Evolutionary conservation across 2,329 filamentous ascomycete species (phyloP), one percentile per base, ranked within the genome.

Genomic region (Ophiostoma tasmaniense): DNA sequence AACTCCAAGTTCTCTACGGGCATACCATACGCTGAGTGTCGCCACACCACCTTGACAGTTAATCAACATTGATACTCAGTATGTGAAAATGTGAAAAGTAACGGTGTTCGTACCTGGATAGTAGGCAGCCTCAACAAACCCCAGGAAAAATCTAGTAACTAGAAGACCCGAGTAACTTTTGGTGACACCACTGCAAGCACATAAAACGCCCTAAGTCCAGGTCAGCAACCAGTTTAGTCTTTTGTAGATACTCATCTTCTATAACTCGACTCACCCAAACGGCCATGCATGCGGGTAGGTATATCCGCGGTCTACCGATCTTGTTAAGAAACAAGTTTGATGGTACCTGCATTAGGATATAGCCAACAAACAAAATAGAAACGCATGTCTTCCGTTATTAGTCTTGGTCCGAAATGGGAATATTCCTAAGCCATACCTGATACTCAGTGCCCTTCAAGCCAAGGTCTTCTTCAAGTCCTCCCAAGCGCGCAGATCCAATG

Each of bases 1-100:
- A n/a, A 89, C 78, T 11, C 84, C 86, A 1, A 90, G 80, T 75
- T 90, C 90, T 59, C 17, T 14, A 64, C 67, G 14, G 22, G 50
- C 50, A 25, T 52, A 52, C 50, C 50, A 52, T 10, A 52, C 50
- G 25, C 50, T 52, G 2, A 52, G 50, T 25, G 50, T 52, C 25
- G 50, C 50, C 6, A 52, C 50, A 8, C n/a, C 50, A 13, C 50
- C 50, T 52, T 10, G 50, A 14, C 20, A 10, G 50, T 52, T 52
- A 52, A n/a, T 50, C n/a, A n/a, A 33, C 8, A 6, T 33, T 33
- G 33, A 33, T 33, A 6, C 33, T 33, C 33, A 8, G 33, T 33
- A 33, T 33, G 33, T 33, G 5, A 33, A 33, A 8, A 33, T 8
- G 5, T 6, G 33, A 33, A 33, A 6, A 8, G 33, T 6, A 33